Evolutionary conservation across 352 stramenopile genomes (phyloP).

Genomic region (Phytopythium helicoides): DNA sequence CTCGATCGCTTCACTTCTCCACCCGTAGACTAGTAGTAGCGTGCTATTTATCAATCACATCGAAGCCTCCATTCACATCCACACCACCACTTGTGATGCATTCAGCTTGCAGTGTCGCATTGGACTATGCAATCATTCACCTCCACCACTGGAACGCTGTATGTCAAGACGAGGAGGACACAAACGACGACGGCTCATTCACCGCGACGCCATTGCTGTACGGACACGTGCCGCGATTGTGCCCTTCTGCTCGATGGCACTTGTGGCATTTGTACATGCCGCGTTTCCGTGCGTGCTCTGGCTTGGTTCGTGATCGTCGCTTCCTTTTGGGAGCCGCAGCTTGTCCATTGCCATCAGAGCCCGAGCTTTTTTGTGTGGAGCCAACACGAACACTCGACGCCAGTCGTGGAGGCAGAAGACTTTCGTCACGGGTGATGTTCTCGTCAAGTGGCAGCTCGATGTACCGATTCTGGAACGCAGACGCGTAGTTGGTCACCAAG

Average conservation of each 20-base stretch:
- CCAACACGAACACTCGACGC: conserved; percentile 10
- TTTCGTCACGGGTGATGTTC: conserved; percentile 21
- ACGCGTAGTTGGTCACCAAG: conserved; percentile 38
- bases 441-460: conserved; percentile 47
- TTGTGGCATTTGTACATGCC: conserved; percentile 52
- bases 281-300: conserved; percentile 32
- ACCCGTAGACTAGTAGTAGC: background rate
- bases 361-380: background rate
- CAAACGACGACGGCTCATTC: no score
- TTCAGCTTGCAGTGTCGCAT: no score
- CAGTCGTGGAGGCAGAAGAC: conserved; percentile 25
- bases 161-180: no score
- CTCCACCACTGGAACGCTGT: no score
- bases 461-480: conserved; percentile 32
- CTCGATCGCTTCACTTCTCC: background rate
- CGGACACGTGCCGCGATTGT: conserved; percentile 51
- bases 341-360: conserved; percentile 3
- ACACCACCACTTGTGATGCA: no score
- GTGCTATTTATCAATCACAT: no score
- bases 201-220: conserved; percentile 15
- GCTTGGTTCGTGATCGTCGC: conserved; percentile 27
- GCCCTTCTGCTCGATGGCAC: conserved; percentile 43
- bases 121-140: no score
- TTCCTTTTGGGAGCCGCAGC: conserved; percentile 19
- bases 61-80: no score